Conservation (phyloP, 1,284 basidiomycete species). For the Apiotrichum mycotoxinovorans region DNA sequence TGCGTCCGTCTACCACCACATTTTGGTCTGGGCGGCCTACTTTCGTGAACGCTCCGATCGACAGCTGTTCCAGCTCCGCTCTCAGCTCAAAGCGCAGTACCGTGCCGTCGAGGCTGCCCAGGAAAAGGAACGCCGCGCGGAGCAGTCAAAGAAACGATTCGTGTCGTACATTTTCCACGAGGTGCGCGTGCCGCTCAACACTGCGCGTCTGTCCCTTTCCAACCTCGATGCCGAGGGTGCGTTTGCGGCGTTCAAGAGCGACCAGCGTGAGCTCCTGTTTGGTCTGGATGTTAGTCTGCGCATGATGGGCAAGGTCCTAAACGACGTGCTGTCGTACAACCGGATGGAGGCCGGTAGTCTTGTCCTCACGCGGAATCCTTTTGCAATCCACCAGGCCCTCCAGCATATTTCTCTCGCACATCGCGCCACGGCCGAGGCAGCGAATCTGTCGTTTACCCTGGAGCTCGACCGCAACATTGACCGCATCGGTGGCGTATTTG, state of each 20-base stretch:
- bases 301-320: conserved; percentile 69
- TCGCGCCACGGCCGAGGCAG: conserved; percentile 67
- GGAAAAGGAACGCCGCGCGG: conserved; percentile 72
- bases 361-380: conserved; percentile 57
- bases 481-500: conserved; percentile 53
- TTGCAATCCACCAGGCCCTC: conserved; percentile 80
- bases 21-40: conserved; percentile 45
- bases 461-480: conserved; percentile 72
- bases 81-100: conserved; percentile 69
- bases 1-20: conserved; percentile 46
- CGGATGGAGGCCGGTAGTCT: conserved; percentile 51
- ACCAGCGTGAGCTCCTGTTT: conserved; percentile 46
- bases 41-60: conserved; percentile 56
- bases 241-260: conserved; percentile 33
- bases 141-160: conserved; percentile 70
- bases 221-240: conserved; percentile 69
- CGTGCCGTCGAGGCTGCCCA: conserved; percentile 77
- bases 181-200: conserved; percentile 86
- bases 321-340: conserved; percentile 65
- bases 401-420: conserved; percentile 75
- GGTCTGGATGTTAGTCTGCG: conserved; percentile 70
- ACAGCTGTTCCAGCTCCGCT: conserved; percentile 60
- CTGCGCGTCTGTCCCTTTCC: conserved; percentile 79
- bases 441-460: conserved; percentile 64
- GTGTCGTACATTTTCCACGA: conserved; percentile 65